Evolutionary conservation across 768 basidiomycete genomes (phyloP).

Genomic region (Phlegmacium glaucopus): DNA sequence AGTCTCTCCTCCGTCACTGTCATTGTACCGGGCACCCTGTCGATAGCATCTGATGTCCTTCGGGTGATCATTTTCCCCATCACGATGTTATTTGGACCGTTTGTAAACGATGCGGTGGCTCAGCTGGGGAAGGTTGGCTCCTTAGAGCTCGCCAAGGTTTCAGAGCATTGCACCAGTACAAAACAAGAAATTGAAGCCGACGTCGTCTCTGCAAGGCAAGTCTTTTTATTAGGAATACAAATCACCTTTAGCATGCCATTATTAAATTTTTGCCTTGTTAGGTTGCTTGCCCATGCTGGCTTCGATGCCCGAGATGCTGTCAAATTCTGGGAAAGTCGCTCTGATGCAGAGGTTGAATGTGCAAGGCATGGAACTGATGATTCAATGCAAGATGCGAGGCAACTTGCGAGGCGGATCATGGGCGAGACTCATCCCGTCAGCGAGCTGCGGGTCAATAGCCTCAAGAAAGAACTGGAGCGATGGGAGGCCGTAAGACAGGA

Average conservation of each 20-base stretch:
- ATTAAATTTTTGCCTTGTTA: conserved; percentile 22
- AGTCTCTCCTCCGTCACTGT: conserved; percentile 84
- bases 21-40: conserved; percentile 75
- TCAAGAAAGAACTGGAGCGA: conserved; percentile 63
- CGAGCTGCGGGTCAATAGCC: conserved; percentile 54
- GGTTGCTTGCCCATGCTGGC: conserved; percentile 89
- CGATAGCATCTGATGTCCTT: conserved; percentile 71
- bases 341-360: conserved; percentile 44
- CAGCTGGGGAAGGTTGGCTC: conserved; percentile 75
- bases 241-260: too few species aligned
- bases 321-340: conserved; percentile 74
- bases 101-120: conserved; percentile 91
- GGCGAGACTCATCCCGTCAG: conserved; percentile 68
- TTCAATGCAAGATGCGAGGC: conserved; percentile 15
- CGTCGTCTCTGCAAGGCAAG: conserved; percentile 77
- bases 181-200: conserved; percentile 93
- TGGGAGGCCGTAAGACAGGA: conserved; percentile 60
- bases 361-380: conserved; percentile 12
- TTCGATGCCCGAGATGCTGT: conserved; percentile 85
- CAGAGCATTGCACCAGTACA: conserved; percentile 73
- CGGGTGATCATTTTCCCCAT: conserved; percentile 82
- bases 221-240: not conserved
- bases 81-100: conserved; percentile 91
- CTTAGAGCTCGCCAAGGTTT: conserved; percentile 67
- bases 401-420: conserved; percentile 42